Conservation (phyloP, 371 early-diverging fungal species). For the Mortierella polycephala region DNA sequence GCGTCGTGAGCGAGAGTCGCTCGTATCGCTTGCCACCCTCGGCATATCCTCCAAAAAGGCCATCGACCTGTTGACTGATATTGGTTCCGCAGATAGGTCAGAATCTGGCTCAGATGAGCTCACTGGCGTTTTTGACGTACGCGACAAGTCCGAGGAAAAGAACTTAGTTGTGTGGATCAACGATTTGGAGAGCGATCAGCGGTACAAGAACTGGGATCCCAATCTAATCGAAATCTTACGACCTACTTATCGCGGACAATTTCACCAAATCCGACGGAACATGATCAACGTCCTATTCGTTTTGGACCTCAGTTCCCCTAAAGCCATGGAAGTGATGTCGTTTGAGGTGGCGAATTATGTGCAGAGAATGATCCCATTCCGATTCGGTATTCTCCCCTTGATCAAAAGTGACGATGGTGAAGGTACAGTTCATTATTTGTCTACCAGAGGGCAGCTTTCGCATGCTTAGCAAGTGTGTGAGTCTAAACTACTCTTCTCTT, state of each 20-base stretch:
- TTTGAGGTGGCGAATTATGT: constrained; percentile 66
- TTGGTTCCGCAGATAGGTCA: constrained; percentile 31
- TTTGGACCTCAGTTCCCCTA: constrained; percentile 68
- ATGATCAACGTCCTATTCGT: constrained; percentile 74
- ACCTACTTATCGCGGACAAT: constrained; percentile 69
- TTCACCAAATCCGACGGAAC: constrained; percentile 80
- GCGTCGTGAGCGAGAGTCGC: constrained; percentile 58
- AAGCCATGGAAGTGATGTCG: constrained; percentile 24
- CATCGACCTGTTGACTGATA: constrained; percentile 69
- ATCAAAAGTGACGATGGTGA: constrained; percentile 57
- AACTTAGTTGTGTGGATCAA: constrained; percentile 85
- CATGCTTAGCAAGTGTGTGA: neutral
- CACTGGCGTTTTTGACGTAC: constrained; percentile 80
- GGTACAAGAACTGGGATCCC: constrained; percentile 78
- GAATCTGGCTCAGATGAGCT: constrained; percentile 42
- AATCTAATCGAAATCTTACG: constrained; percentile 57
- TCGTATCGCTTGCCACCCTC: constrained; percentile 61
- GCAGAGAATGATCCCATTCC: constrained; percentile 77
- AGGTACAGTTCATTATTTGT: constrained; percentile 16
- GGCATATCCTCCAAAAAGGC: constrained; percentile 71
- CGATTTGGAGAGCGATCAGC: constrained; percentile 85
- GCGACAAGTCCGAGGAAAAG: constrained; percentile 64
- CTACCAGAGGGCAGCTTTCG: too few relatives aligned
- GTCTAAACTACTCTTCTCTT: neutral
- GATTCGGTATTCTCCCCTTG: constrained; percentile 84